Evolutionary conservation across 179 eudicot species (phyloP), one percentile per base, ranked within the genome.

Genomic region (Silene noctiflora): DNA sequence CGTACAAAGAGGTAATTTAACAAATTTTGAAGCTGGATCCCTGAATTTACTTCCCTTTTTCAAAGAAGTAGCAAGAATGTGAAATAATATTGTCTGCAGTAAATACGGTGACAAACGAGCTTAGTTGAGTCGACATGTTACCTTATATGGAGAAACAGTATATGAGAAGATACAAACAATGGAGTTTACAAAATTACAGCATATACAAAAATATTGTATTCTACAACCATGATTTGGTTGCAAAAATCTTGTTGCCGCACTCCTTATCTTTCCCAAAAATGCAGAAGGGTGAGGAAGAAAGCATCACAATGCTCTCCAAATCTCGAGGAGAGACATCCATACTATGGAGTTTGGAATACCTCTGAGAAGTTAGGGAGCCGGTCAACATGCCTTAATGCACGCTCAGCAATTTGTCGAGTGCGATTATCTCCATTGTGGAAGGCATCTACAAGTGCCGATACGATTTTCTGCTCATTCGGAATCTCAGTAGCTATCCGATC

Each of bases 281-380:
- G 29, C 29, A 27, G 29, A 27, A 27, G 29, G 29, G 29, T 27
- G 29, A 27, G 29, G 29, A n/a, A n/a, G n/a, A n/a, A n/a, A n/a
- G n/a, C n/a, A n/a, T n/a, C 46, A 9, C 12, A 42, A 42, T 42
- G 13, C 51, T 44, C 13, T 55, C 59, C 20, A 8, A 55, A 55
- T 55, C 59, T 17, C 7, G 59, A 11, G 35, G 59, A 17, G n/a
- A 55, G 24, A 6, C 0, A 56, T 29, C 25, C 21, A 19, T 17
- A 74, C 64, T 65, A 87, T 69, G 88, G 85, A 56, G 19, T 92
- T 20, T 93, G 88, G 75, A 89, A 93, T 53, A 95, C 83, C 12
- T 95, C 99, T 0, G 99, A 93, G 83, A 95, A 95, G 78, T 93
- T 91, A 1, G 99, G 99, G 55, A 95, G 88, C 81, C 87, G 89